Conservation (phyloP, 257 asterid species). For the Jaltomata sinuosa region DNA sequence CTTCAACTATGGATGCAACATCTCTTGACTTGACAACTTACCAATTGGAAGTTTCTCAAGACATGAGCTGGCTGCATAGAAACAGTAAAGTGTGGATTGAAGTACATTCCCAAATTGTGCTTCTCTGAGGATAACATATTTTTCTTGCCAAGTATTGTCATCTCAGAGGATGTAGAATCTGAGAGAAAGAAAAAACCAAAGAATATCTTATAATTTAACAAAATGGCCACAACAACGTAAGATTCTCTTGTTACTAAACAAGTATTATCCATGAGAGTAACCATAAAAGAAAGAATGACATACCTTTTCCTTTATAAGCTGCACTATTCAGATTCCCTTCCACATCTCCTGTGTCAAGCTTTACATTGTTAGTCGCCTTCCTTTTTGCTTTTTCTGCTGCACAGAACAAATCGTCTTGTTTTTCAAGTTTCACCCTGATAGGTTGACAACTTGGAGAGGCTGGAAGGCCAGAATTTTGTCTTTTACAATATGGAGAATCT, state of each 20-base stretch:
- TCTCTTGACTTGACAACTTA: not conserved
- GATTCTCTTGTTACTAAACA: not conserved
- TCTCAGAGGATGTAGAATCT: not conserved
- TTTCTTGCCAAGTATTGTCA: not conserved
- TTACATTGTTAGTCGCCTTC: not conserved
- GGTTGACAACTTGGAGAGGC: not conserved
- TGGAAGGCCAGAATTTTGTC: not conserved
- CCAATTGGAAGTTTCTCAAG: not conserved
- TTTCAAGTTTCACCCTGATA: not conserved
- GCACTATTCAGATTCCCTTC: not conserved
- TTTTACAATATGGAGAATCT: not conserved
- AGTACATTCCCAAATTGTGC: not conserved
- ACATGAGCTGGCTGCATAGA: not conserved
- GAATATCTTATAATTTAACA: not conserved
- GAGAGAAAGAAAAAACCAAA: not conserved
- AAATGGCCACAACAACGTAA: not conserved
- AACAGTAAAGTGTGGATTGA: not conserved
- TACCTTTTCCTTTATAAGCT: not conserved
- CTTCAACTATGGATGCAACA: not conserved
- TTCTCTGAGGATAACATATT: not conserved
- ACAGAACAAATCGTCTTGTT: not conserved
- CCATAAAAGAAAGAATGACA: not conserved
- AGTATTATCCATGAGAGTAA: not conserved
- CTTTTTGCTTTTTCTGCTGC: not conserved
- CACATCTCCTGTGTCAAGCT: not conserved